phyloP scores from a whole-genome alignment of 2,329 filamentous ascomycete genomes.

The Colletotrichum lentis region DNA sequence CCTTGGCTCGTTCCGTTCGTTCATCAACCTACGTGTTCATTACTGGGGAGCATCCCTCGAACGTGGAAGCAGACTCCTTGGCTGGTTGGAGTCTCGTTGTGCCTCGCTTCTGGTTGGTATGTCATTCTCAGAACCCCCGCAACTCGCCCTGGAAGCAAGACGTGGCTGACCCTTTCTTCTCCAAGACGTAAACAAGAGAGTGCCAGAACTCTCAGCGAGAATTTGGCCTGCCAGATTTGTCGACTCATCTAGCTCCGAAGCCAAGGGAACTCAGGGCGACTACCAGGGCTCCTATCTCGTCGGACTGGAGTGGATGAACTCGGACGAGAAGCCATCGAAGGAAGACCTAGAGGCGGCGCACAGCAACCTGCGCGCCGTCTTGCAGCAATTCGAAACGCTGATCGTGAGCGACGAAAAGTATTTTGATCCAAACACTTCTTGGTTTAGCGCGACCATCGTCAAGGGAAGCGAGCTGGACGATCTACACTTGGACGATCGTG shows the following conservation, averaged over 20 bases:
- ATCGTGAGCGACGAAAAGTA: conserved; percentile 57
- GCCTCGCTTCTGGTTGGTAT: conserved; percentile 65
- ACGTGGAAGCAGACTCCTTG: conserved; percentile 64
- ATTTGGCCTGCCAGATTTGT: conserved; percentile 72
- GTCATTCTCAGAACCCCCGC: conserved; percentile 38
- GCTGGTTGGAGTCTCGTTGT: conserved; percentile 71
- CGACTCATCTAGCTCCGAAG: conserved; percentile 41
- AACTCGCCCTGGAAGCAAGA: background rate
- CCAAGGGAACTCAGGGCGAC: conserved; percentile 50
- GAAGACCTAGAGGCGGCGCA: conserved; percentile 55
- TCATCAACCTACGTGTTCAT: conserved; percentile 68
- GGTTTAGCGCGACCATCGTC: conserved; percentile 56
- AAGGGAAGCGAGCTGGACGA: conserved; percentile 50
- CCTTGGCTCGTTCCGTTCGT: conserved; percentile 60
- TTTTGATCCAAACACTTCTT: conserved; percentile 58
- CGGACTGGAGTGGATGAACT: conserved; percentile 57
- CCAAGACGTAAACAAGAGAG: conserved; percentile 62
- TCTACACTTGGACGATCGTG: conserved; percentile 56
- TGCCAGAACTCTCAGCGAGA: conserved; percentile 61
- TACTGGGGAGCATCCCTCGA: conserved; percentile 69
- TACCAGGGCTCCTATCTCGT: conserved; percentile 70
- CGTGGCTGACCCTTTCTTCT: background rate
- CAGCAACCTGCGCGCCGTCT: conserved; percentile 53
- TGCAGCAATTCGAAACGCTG: conserved; percentile 59
- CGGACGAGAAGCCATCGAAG: conserved; percentile 43